These are phyloP conservation scores for Coemansia sp. DNA, from an alignment of 192 early-diverging fungal species.

Conservation along the genomic window DNA sequence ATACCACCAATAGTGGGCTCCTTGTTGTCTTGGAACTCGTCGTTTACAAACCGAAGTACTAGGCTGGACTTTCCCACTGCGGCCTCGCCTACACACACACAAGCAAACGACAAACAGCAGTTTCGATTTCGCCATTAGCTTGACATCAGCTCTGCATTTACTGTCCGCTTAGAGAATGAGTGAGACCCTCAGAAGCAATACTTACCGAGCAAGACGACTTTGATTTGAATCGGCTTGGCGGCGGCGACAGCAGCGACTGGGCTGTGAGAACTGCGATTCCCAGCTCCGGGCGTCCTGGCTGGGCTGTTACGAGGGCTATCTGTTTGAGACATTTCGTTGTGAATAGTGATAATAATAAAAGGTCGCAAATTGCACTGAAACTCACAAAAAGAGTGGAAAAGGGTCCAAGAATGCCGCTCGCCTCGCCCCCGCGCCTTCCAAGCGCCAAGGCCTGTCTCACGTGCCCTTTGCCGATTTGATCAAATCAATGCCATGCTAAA, in stretches of 20 bases:
- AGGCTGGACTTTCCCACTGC: conserved; percentile 98
- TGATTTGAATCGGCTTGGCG: conserved; percentile 89
- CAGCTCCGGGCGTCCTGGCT: conserved; percentile 5
- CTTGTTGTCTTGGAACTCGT: conserved; percentile 95
- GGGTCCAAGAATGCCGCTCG: too few species aligned
- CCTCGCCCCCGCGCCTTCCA: too few species aligned
- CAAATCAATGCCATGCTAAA: too few species aligned
- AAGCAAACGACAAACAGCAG: too few species aligned
- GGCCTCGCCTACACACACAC: conserved; percentile 68
- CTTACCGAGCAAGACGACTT: conserved; percentile 87
- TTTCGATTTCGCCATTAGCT: background rate
- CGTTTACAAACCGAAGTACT: conserved; percentile 92
- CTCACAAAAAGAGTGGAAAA: background rate
- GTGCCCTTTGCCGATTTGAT: background rate
- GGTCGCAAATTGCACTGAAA: background rate
- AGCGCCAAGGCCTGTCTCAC: background rate
- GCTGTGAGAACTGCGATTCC: conserved; percentile 19
- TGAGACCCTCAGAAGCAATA: conserved; percentile 47
- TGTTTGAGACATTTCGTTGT: conserved; percentile 42
- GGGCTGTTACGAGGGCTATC: conserved; percentile 32
- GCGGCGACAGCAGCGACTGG: conserved; percentile 42
- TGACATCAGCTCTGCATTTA: background rate
- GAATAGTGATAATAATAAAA: conserved; percentile 3
- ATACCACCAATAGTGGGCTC: conserved; percentile 96
- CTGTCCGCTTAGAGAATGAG: background rate